phyloP scores from a whole-genome alignment of 2,329 filamentous ascomycete species.

The Fusarium sp. region DNA sequence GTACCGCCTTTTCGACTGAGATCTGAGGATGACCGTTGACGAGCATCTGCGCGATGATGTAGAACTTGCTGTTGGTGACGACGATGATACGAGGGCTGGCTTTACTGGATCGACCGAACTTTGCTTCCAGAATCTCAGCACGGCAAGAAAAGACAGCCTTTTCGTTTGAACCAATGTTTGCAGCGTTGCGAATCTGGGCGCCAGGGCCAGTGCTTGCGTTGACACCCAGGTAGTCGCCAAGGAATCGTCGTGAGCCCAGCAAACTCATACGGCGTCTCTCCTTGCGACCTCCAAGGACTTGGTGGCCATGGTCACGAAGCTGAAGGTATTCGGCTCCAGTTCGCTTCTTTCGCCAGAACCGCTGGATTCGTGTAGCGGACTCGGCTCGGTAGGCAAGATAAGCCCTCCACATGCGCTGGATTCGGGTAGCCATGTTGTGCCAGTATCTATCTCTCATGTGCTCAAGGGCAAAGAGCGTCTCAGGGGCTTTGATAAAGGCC shows the following conservation, averaged over 20 bases:
- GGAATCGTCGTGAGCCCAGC: constrained; percentile 88
- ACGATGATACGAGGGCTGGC: constrained; percentile 86
- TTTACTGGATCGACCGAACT: constrained; percentile 97
- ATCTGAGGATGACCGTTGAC: constrained; percentile 87
- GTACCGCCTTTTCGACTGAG: constrained; percentile 81
- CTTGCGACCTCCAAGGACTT: constrained; percentile 84
- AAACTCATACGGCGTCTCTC: constrained; percentile 92
- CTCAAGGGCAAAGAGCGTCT: constrained; percentile 95
- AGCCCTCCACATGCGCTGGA: constrained; percentile 96
- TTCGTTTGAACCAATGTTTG: constrained; percentile 79
- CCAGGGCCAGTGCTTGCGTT: constrained; percentile 84
- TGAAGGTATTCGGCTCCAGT: constrained; percentile 90
- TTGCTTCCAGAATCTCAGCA: constrained; percentile 89
- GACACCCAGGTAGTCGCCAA: constrained; percentile 94
- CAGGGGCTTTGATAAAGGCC: constrained; percentile 97
- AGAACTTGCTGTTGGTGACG: constrained; percentile 87
- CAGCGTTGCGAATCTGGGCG: constrained; percentile 80
- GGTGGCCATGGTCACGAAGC: constrained; percentile 88
- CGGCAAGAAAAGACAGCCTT: constrained; percentile 89
- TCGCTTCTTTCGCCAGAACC: constrained; percentile 94
- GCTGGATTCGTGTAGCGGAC: constrained; percentile 92
- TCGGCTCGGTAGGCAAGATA: constrained; percentile 94
- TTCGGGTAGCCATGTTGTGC: constrained; percentile 99
- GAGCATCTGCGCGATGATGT: constrained; percentile 86
- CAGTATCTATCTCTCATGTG: constrained; percentile 98